Base-by-base conservation (phyloP, 495 filamentous ascomycete species). In the Penicillium salamii region DNA sequence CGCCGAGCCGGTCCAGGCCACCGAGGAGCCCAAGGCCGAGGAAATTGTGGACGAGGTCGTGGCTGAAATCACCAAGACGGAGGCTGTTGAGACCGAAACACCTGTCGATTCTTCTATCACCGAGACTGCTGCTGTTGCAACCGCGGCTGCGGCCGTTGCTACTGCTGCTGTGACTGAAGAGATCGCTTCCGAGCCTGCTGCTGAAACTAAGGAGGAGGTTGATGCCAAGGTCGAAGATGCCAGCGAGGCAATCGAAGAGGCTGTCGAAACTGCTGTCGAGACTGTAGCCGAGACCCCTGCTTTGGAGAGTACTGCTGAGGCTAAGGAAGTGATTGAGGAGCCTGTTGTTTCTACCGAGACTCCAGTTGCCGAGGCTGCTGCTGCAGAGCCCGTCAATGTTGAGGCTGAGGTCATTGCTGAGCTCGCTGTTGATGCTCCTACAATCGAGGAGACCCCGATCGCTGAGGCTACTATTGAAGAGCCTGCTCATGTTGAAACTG, bases 241-340 rank as follows among this genome's bases (percentile, higher is more conserved):
- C 4, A 8, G 4, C 8, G 23, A 26, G 8, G 23, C 23, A 26
- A 26, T 26, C 8, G 23, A 26, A 8, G 23, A 26, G 23, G 23
- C 23, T 26, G 23, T 26, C 23, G 23, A 26, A 4, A 8, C 23
- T 26, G 23, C 23, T 8, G 23, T 26, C 23, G 29, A 32, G 29
- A 8, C 36, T 17, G 29, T 14, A 9, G 39, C 23, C 20, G 49
- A 40, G 18, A 26, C 14, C 13, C 40, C 50, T 17, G 32, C 26
- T 20, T 50, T 38, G 11, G 46, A 58, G 23, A 5, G 19, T n/a
- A 8, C 11, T 21, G 43, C 36, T 17, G 46, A 58, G 20, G 18
- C 32, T 33, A 45, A 50, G 28, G 53, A 54, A 14, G n/a, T 43
- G 9, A 21, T 41, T 11, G 54, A 49, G 11, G 54, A 58, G 47